These are phyloP conservation scores for Annulohypoxylon truncatum DNA, from an alignment of 2,329 filamentous ascomycete genomes.

Conservation along the genomic window DNA sequence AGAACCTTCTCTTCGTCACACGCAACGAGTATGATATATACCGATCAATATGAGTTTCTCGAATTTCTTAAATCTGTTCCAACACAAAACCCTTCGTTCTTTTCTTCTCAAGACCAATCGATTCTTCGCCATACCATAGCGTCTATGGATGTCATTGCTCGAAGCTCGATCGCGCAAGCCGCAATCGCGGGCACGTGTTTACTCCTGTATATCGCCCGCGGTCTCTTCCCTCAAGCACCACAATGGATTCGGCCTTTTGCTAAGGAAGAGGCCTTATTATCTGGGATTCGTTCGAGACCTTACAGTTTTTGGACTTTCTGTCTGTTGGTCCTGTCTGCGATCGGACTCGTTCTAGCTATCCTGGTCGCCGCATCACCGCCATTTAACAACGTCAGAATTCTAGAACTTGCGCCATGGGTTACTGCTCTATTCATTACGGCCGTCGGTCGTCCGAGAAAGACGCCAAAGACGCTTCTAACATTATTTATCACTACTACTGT, in stretches of 20 bases:
- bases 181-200: constrained; percentile 49
- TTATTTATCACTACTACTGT: constrained; percentile 54
- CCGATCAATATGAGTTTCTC: constrained; percentile 30
- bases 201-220: constrained; percentile 45
- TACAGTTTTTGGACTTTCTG: constrained; percentile 57
- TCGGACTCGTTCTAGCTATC: constrained; percentile 52
- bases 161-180: constrained; percentile 47
- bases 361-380: constrained; percentile 49
- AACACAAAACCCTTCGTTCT: constrained; percentile 15
- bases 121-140: background rate
- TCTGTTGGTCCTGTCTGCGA: constrained; percentile 50
- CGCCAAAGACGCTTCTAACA: constrained; percentile 55
- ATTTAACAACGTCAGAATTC: constrained; percentile 42
- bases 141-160: constrained; percentile 39
- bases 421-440: constrained; percentile 52
- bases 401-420: constrained; percentile 57
- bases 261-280: constrained; percentile 49
- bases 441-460: constrained; percentile 55
- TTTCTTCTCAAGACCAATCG: background rate
- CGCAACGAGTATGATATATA: constrained; percentile 31
- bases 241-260: constrained; percentile 59
- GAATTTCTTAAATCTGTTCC: constrained; percentile 16
- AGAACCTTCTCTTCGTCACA: constrained; percentile 1
- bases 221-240: constrained; percentile 50
- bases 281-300: constrained; percentile 35